Conservation (phyloP, 1,139 yeast genomes). For the Petasospora rhodanensis region DNA sequence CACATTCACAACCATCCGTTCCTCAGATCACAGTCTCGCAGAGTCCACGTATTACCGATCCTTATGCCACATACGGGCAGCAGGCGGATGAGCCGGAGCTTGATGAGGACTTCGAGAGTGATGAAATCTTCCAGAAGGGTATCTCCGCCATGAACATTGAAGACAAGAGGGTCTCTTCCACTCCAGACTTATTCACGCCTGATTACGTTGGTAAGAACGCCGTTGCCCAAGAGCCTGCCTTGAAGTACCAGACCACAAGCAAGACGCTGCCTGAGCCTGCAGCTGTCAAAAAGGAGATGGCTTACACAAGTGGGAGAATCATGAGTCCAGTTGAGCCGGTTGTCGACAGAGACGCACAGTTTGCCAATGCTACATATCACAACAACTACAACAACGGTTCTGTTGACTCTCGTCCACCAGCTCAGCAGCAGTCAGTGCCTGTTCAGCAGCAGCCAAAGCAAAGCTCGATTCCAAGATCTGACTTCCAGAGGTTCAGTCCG, state of each 20-base stretch:
- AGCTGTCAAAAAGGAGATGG: constrained; percentile 14
- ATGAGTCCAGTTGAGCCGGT: constrained; percentile 10
- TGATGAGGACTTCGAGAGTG: constrained; percentile 26
- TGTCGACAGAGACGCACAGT: constrained; percentile 7
- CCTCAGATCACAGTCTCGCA: constrained; percentile 2
- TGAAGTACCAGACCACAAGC: constrained; percentile 13
- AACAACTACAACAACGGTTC: no score
- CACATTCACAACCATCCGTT: neutral
- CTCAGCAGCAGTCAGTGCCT: neutral
- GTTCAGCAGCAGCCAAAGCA: constrained; percentile 3
- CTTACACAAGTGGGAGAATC: constrained; percentile 25
- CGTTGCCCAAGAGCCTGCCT: constrained; percentile 10
- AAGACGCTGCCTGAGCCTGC: constrained; percentile 19
- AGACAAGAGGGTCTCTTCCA: constrained; percentile 3
- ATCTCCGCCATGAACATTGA: constrained; percentile 19
- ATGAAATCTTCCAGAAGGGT: constrained; percentile 24
- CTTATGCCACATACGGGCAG: constrained; percentile 6
- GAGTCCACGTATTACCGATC: neutral
- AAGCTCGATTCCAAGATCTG: constrained; percentile 18
- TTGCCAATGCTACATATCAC: constrained; percentile 11
- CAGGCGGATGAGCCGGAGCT: constrained; percentile 14
- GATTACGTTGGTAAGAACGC: constrained; percentile 15
- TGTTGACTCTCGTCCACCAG: neutral
- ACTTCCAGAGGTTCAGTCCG: constrained; percentile 17
- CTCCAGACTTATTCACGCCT: constrained; percentile 24